These are phyloP conservation scores for Senecio squalidus DNA, from an alignment of 140 eudicot genomes.

Conservation along the genomic window DNA sequence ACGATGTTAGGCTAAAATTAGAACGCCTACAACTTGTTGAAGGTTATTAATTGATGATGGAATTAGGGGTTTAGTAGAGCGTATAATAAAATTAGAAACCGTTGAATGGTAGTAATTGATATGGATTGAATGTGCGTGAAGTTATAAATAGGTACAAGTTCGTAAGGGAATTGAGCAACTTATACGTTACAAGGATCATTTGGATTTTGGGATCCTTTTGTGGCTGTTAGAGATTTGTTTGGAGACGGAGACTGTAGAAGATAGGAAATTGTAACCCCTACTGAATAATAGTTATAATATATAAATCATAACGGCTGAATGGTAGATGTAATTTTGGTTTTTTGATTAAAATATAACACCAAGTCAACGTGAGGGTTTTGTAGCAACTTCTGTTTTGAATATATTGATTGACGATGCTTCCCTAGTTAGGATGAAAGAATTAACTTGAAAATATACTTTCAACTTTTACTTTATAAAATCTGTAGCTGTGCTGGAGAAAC, in stretches of 20 bases:
- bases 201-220: not conserved
- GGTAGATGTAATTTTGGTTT: not conserved
- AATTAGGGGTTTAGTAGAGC: not conserved
- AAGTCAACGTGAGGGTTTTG: not conserved
- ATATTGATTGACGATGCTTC: not conserved
- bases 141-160: not conserved
- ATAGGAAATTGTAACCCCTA: no score
- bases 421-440: slow-evolving; percentile 1
- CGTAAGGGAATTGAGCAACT: not conserved
- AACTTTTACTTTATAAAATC: not conserved
- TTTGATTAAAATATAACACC: not conserved
- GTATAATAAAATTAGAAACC: not conserved
- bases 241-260: not conserved
- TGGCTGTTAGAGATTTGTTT: not conserved
- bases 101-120: not conserved
- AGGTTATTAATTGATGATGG: no score
- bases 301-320: not conserved
- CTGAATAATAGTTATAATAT: not conserved
- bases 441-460: not conserved
- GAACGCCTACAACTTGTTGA: not conserved
- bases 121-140: not conserved
- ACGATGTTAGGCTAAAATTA: not conserved
- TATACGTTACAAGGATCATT: not conserved
- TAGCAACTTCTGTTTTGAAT: slow-evolving; percentile 3
- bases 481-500: not conserved